These are phyloP conservation scores for Cercospora canescens DNA, from an alignment of 2,329 filamentous ascomycete genomes.

Conservation along the genomic window DNA sequence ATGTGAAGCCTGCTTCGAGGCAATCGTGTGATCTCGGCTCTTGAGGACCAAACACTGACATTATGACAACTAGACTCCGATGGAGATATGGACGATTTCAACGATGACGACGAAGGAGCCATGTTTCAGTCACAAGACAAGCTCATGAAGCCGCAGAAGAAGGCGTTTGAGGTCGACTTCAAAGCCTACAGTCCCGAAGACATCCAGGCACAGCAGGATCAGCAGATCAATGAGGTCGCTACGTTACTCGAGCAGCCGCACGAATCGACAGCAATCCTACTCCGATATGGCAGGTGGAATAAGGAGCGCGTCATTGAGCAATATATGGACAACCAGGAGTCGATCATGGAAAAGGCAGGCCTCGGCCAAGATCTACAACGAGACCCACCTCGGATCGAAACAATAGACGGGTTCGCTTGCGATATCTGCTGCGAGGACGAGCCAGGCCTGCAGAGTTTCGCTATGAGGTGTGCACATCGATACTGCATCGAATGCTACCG, in stretches of 20 bases:
- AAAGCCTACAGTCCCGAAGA: constrained; percentile 77
- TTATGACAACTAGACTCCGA: constrained; percentile 46
- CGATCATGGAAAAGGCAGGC: constrained; percentile 81
- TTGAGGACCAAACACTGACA: constrained; percentile 11
- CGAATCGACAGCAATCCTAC: constrained; percentile 85
- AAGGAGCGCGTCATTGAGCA: constrained; percentile 92
- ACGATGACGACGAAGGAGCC: constrained; percentile 54
- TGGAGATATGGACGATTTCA: constrained; percentile 56
- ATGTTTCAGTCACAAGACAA: constrained; percentile 63
- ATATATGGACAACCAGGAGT: constrained; percentile 87
- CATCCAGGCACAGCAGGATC: constrained; percentile 81
- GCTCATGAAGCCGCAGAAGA: constrained; percentile 71
- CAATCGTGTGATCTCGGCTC: background rate
- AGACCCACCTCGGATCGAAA: constrained; percentile 66
- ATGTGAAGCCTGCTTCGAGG: background rate
- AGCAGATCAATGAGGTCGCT: constrained; percentile 85
- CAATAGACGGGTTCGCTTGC: constrained; percentile 76
- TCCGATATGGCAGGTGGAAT: constrained; percentile 92
- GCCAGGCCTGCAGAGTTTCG: constrained; percentile 75
- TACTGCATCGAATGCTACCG: constrained; percentile 92
- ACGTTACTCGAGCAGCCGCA: constrained; percentile 85
- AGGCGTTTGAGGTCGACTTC: constrained; percentile 80
- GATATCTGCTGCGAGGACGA: constrained; percentile 96
- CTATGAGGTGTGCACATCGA: constrained; percentile 91
- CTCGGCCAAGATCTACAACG: constrained; percentile 63